These are phyloP conservation scores for Camellia lanceoleosa DNA, from an alignment of 148 eudicot genomes.

Conservation along the genomic window DNA sequence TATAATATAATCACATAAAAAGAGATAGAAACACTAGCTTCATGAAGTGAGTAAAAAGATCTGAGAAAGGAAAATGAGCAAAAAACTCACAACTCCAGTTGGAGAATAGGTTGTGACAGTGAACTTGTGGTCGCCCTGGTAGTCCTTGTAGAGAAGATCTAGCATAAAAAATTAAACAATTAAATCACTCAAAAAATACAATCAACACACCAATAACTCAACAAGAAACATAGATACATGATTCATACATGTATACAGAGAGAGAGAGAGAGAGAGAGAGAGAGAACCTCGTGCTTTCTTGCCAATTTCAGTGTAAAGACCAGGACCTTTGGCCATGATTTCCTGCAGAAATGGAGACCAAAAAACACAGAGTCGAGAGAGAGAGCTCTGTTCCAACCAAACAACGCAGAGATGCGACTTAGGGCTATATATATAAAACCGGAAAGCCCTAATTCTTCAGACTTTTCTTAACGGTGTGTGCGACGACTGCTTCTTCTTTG, in stretches of 20 bases:
- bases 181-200: background rate
- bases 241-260: background rate
- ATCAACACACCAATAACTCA: background rate
- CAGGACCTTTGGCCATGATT: conserved; percentile 80
- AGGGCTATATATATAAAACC: background rate
- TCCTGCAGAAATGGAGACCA: conserved; percentile 4
- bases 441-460: conserved; percentile 16
- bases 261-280: background rate
- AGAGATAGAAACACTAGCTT: background rate
- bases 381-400: background rate
- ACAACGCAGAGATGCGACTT: background rate
- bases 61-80: background rate
- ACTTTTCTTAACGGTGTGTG: conserved; percentile 7
- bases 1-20: background rate
- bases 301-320: conserved; percentile 76
- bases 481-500: background rate
- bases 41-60: background rate
- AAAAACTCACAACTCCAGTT: conserved; percentile 67
- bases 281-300: conserved; percentile 60
- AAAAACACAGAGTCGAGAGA: background rate
- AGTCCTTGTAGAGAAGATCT: conserved; percentile 82
- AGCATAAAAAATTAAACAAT: background rate
- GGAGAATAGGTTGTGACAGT: conserved; percentile 65
- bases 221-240: background rate
- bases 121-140: conserved; percentile 76